These are phyloP conservation scores for Colletotrichum eleusines DNA, from an alignment of 2,329 filamentous ascomycete genomes.

Conservation along the genomic window DNA sequence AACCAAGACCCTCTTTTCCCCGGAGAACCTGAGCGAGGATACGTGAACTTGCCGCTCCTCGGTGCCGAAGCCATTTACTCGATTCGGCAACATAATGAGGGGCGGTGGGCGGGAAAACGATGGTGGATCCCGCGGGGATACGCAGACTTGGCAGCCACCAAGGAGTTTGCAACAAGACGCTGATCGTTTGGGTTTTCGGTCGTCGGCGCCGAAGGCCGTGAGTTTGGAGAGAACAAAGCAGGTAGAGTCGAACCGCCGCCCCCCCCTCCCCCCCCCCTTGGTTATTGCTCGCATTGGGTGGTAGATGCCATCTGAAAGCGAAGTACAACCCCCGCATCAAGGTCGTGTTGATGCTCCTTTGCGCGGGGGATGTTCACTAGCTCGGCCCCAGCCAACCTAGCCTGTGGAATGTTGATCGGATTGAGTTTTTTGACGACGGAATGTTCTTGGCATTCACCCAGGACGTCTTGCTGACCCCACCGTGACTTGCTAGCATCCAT, in stretches of 20 bases:
- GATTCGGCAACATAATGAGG: not conserved
- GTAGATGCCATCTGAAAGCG: not conserved
- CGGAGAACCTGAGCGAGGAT: not conserved
- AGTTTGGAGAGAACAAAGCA: not conserved
- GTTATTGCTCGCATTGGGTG: not conserved
- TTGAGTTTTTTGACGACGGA: not conserved
- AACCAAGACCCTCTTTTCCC: not conserved
- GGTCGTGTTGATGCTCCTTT: conserved; percentile 1
- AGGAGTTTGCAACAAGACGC: not conserved
- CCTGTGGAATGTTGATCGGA: not conserved
- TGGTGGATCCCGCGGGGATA: not conserved
- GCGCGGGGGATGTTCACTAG: not conserved
- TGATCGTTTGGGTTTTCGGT: not conserved
- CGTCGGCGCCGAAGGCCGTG: conserved; percentile 3
- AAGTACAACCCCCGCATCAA: conserved; percentile 10
- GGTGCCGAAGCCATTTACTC: conserved; percentile 10
- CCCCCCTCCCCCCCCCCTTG: too few relatives aligned
- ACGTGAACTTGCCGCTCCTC: not conserved
- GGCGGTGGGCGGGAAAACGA: not conserved
- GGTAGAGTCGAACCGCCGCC: not conserved
- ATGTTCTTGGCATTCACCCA: not conserved
- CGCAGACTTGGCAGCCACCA: not conserved
- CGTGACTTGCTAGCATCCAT: not conserved
- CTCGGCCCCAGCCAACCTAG: not conserved
- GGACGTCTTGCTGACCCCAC: conserved; percentile 16